These are phyloP conservation scores for Populus hybrid DNA, from an alignment of 441 rosid genomes.

Conservation along the genomic window DNA sequence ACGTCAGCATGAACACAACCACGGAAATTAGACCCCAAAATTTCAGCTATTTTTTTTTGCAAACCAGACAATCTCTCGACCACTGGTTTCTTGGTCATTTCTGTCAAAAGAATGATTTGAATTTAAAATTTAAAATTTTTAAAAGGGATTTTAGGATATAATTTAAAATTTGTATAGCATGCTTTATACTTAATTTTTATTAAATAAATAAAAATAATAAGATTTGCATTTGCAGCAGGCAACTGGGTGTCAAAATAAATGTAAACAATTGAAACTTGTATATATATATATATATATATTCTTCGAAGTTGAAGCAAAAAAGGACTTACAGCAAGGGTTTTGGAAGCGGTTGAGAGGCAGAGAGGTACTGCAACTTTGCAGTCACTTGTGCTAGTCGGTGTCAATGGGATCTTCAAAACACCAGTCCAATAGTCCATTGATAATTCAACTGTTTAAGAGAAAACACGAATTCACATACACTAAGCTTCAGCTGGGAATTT, in stretches of 20 bases:
- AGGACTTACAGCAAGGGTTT: conserved; percentile 37
- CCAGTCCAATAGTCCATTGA: conserved; percentile 65
- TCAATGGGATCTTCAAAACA: conserved; percentile 55
- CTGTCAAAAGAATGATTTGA: too few relatives aligned
- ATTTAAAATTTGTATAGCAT: too few relatives aligned
- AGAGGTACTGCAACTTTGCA: conserved; percentile 73
- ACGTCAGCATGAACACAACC: conserved; percentile 64
- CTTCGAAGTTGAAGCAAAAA: neutral
- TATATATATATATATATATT: neutral
- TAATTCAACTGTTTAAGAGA: neutral
- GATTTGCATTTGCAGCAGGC: conserved; percentile 56
- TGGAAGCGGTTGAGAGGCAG: conserved; percentile 45
- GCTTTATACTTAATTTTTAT: too few relatives aligned
- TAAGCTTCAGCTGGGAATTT: too few relatives aligned
- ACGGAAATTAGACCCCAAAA: conserved; percentile 70
- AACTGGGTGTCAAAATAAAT: conserved; percentile 28
- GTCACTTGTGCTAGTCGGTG: conserved; percentile 18
- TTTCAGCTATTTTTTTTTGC: conserved; percentile 48
- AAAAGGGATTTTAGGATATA: too few relatives aligned
- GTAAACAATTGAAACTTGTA: neutral
- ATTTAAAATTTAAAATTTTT: too few relatives aligned
- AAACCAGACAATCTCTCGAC: conserved; percentile 70
- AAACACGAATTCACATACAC: too few relatives aligned
- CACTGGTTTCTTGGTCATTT: conserved; percentile 44
- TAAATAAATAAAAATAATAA: too few relatives aligned